phyloP scores from a whole-genome alignment of 192 early-diverging fungal species.

The Oehlia diaphana region DNA sequence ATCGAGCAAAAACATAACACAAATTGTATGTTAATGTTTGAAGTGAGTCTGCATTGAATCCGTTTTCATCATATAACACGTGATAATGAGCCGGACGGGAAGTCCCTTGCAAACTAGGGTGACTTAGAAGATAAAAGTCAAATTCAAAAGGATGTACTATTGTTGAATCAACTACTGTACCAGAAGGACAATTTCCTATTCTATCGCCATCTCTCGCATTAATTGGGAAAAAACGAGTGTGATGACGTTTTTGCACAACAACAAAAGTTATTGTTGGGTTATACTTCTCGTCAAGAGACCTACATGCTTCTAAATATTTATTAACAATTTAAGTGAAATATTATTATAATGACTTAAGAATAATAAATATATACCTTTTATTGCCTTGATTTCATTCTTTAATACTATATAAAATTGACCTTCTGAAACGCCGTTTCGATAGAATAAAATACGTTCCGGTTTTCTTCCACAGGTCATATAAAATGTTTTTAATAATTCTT shows the following conservation, averaged over 20 bases:
- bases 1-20: constrained; percentile 83
- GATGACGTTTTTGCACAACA: neutral
- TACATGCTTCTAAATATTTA: neutral
- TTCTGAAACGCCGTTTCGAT: neutral
- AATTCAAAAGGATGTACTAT: neutral
- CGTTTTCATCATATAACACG: neutral
- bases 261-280: neutral
- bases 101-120: neutral
- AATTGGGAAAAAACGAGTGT: neutral
- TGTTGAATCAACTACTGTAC: neutral
- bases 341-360: too few relatives aligned
- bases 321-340: too few relatives aligned
- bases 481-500: constrained; percentile 42
- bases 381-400: neutral
- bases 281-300: neutral
- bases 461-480: neutral
- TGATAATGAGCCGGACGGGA: neutral
- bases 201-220: neutral
- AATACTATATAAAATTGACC: neutral
- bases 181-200: neutral
- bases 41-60: constrained; percentile 30
- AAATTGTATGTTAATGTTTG: constrained; percentile 82
- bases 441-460: neutral
- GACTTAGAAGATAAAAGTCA: neutral
- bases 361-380: neutral